phyloP scores from a whole-genome alignment of 371 early-diverging fungal species.

The Apophysomyces trapeziformis region DNA sequence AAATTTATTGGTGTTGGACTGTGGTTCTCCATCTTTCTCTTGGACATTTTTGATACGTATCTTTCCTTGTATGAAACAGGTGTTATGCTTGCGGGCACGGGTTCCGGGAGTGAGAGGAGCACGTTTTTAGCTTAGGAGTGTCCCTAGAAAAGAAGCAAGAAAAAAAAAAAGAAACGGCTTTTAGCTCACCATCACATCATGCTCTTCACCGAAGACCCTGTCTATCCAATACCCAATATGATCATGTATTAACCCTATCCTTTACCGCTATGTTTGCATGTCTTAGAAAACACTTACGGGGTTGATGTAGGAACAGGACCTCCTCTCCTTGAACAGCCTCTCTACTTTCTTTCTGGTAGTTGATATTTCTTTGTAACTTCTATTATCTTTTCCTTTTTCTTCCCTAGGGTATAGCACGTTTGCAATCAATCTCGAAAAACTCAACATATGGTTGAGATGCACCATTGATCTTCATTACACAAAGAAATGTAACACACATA shows the following conservation, averaged over 20 bases:
- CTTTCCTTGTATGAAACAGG: conserved; percentile 3
- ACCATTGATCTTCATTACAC: no score
- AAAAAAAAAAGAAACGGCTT: no score
- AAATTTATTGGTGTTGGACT: no score
- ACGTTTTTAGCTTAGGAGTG: conserved; percentile 2
- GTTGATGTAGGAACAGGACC: neutral
- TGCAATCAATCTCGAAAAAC: neutral
- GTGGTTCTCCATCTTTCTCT: neutral
- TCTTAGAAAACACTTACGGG: conserved; percentile 10
- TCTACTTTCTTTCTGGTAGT: neutral
- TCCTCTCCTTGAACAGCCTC: neutral
- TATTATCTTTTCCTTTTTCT: neutral
- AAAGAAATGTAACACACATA: no score
- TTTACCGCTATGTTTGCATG: neutral
- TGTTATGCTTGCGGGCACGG: neutral
- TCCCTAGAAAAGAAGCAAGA: neutral
- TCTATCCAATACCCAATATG: neutral
- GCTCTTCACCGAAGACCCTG: neutral
- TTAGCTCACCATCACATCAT: neutral
- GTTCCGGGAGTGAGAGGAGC: conserved; percentile 2
- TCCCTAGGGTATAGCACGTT: neutral
- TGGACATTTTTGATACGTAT: neutral
- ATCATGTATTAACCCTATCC: neutral
- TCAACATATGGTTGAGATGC: no score
- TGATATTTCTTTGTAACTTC: neutral